Evolutionary conservation across 2,329 filamentous ascomycete genomes (phyloP), one percentile per base, ranked within the genome.

Genomic region (Ploettnerulaceae sp.): DNA sequence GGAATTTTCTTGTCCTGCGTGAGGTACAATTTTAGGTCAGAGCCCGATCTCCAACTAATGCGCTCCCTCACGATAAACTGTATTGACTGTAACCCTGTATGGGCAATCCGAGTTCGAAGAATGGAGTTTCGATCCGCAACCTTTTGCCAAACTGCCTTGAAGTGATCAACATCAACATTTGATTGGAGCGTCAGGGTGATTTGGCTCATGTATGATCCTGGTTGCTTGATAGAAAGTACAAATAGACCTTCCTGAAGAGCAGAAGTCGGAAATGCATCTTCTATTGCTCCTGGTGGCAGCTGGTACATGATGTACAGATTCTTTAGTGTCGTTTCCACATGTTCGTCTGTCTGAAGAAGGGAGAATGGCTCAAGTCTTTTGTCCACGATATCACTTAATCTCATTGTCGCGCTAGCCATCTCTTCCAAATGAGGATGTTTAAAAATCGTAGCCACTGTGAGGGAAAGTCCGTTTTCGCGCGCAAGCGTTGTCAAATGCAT

Each of bases 401-500:
- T 35, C 14, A 34, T 9, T 7, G 21, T 21, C 2, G 11, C 21
- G 17, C 22, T 17, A 3, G 40, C 40, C 31, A 44, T 33, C 7
- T 44, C 40, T 12, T 33, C 28, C 7, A 44, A 12, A 18, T 18
- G 22, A 7, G 20, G 21, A 12, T 26, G 24, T 15, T 34, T 29
- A 15, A 44, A 44, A 24, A 44, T 34, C 14, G 25, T 44, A 2
- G 29, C 22, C n/a, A 44, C 40, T 3, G 40, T 34, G 5, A 44
- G 31, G 7, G 54, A 56, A 11, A 67, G 47, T 2, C 65, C 66
- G n/a, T 40, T 40, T 5, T 45, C 44, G 24, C 56, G 43, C 15
- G 57, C 54, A n/a, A 26, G 63, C 20, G 72, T 68, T 0, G 76
- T 72, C 4, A 76, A 51, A 31, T 69, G 71, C 61, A 69, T 71